Base-by-base conservation (phyloP, 139 green algal species). In the Yamagishiella unicocca region DNA sequence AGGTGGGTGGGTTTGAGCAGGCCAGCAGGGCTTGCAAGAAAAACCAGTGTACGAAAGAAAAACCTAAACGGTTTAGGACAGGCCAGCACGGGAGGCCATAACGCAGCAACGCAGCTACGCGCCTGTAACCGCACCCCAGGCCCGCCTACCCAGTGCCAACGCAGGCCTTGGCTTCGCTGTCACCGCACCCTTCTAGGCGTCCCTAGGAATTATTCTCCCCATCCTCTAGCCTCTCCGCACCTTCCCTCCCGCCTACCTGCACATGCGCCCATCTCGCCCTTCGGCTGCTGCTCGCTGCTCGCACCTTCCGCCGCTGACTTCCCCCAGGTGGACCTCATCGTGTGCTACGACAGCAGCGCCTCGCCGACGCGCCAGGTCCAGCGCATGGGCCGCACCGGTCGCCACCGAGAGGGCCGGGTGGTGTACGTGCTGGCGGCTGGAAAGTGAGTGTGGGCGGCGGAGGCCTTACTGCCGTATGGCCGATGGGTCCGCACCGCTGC, bases 321-420 rank as follows among this genome's bases (percentile, higher is more conserved):
- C 54, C 12, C 40, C 58, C 88, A 96, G 91, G 97, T 99, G 24
- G 97, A 98, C 89, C 93, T 99, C 10, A 97, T 99, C 54, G 88
- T 99, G 8, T 98, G 96, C 94, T 99, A 93, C 85, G 97, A 99
- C 84, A 87, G 92, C 38, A 91, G 86, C 62, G 91, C 94, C 22
- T 97, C 93, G 6, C 96, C 95, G 37, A 95, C 93, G 0, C 93
- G 97, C 62, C 91, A 95, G 70, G 95, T 95, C 54, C 97, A 99
- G 92, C 94, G 97, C 72, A 97, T 97, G 94, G 97, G 97, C 38
- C 96, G 97, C 89, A 99, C 97, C 0, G 97, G 96, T 37, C 94
- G 97, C 42, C 94, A 97, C 91, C 77, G 91, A 35, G 85, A 96
- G 4, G 97, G 97, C 27, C 91, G 92, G 1, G 95, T 99, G 29